Evolutionary conservation across 2,329 filamentous ascomycete species (phyloP).

Genomic region (Pseudocercospora eumusae): DNA sequence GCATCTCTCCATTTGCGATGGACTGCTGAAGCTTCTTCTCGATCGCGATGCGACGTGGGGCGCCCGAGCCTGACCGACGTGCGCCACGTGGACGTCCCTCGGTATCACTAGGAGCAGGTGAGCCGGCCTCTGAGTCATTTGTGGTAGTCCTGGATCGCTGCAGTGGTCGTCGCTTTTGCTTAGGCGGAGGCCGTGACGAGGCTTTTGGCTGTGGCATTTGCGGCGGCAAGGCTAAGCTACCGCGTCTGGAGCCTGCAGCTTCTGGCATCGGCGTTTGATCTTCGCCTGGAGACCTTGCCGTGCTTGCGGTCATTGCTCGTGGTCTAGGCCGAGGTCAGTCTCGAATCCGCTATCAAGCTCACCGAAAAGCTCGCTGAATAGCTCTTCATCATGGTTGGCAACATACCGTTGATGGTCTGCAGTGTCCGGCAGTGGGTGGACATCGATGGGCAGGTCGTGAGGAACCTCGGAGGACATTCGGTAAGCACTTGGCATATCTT

Average conservation of each 20-base stretch:
- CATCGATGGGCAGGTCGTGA: conserved; percentile 13
- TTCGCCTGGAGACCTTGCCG: conserved; percentile 18
- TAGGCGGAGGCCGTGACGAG: conserved; percentile 24
- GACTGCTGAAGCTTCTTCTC: conserved; percentile 57
- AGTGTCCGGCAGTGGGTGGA: conserved; percentile 12
- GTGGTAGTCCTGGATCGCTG: conserved; percentile 29
- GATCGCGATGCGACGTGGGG: conserved; percentile 67
- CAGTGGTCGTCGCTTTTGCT: conserved; percentile 40
- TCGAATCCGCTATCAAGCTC: conserved; percentile 16
- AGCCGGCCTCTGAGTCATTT: conserved; percentile 40
- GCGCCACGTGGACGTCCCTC: conserved; percentile 33
- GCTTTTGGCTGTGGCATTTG: conserved; percentile 30
- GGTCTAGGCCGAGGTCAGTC: conserved; percentile 8
- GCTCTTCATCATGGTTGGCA: conserved; percentile 15
- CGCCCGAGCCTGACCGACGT: conserved; percentile 50
- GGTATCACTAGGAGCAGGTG: conserved; percentile 41
- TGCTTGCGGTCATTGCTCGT: conserved; percentile 10
- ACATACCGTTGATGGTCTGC: conserved; percentile 35
- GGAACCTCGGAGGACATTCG: conserved; percentile 11
- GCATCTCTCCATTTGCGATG: conserved; percentile 78
- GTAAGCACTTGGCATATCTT: conserved; percentile 22
- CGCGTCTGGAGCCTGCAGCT: conserved; percentile 31
- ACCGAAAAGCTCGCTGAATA: conserved; percentile 24
- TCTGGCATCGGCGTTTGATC: conserved; percentile 18
- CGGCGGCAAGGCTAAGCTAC: conserved; percentile 41